Conservation (phyloP, 139 green algal genomes). For the Gonium pectorale region DNA sequence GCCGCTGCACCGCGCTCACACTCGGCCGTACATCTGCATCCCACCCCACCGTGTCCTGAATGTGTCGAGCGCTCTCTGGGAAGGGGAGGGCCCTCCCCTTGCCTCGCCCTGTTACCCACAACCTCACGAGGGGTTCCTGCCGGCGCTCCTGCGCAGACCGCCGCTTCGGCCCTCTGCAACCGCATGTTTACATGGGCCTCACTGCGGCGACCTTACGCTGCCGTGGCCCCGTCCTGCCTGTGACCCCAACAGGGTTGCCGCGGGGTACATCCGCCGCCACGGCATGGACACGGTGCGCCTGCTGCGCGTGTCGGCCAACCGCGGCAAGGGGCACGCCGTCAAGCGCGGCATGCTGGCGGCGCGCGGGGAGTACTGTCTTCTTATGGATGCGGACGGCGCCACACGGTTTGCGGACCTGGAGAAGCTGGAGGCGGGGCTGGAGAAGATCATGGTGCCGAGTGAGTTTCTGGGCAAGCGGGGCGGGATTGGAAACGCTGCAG, state of each 20-base stretch:
- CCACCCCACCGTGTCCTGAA: no score
- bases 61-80: background rate
- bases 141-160: background rate
- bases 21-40: no score
- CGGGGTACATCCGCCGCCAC: slow-evolving; percentile 73
- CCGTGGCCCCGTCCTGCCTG: background rate
- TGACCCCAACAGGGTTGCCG: slow-evolving; percentile 55
- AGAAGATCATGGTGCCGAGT: slow-evolving; percentile 21
- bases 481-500: background rate
- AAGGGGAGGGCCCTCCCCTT: background rate
- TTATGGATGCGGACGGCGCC: slow-evolving; percentile 91
- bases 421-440: slow-evolving; percentile 79
- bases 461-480: no score
- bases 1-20: no score
- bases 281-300: slow-evolving; percentile 87
- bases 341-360: slow-evolving; percentile 80
- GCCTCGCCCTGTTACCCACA: background rate
- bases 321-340: slow-evolving; percentile 88
- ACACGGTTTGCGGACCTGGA: slow-evolving; percentile 90
- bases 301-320: slow-evolving; percentile 83
- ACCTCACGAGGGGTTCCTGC: background rate
- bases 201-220: background rate
- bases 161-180: background rate
- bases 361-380: slow-evolving; percentile 83
- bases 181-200: background rate